Conservation (phyloP, 2,329 filamentous ascomycete species). For the Aureobasidium sp. region DNA sequence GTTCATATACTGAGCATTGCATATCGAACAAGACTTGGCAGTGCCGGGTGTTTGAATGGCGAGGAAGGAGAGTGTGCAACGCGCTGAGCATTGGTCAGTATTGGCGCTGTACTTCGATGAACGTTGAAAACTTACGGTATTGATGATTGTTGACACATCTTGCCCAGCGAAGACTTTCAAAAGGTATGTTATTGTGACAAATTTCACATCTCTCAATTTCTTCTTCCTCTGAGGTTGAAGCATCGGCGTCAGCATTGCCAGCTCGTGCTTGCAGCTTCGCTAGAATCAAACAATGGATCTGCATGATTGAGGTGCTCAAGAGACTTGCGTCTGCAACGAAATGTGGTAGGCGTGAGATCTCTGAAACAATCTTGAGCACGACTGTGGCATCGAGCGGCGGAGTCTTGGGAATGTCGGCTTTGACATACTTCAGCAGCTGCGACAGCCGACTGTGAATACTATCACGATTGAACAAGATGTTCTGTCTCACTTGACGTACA, state of each 20-base stretch:
- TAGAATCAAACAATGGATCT: conserved; percentile 16
- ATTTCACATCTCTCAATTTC: conserved; percentile 45
- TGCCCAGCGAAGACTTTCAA: conserved; percentile 41
- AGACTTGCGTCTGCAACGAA: conserved; percentile 19
- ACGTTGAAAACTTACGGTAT: conserved; percentile 35
- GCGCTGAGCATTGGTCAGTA: conserved; percentile 29
- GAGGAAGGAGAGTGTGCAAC: conserved; percentile 49
- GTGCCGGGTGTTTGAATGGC: conserved; percentile 49
- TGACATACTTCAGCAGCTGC: conserved; percentile 12
- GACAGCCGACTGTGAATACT: conserved; percentile 3
- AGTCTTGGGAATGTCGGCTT: background rate
- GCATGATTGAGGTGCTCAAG: conserved; percentile 17
- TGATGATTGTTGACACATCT: conserved; percentile 46
- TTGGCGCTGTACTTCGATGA: background rate
- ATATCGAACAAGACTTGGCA: conserved; percentile 49
- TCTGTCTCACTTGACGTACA: conserved; percentile 11
- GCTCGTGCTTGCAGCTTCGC: conserved; percentile 13
- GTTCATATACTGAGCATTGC: conserved; percentile 42
- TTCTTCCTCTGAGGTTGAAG: conserved; percentile 6
- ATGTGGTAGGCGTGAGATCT: conserved; percentile 21
- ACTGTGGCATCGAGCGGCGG: conserved; percentile 12
- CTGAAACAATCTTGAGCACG: conserved; percentile 18
- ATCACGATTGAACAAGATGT: conserved; percentile 6
- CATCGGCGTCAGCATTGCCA: conserved; percentile 1
- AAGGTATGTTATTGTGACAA: conserved; percentile 42